Conservation (phyloP, 2,329 filamentous ascomycete genomes). For the Stylonectria norvegica region DNA sequence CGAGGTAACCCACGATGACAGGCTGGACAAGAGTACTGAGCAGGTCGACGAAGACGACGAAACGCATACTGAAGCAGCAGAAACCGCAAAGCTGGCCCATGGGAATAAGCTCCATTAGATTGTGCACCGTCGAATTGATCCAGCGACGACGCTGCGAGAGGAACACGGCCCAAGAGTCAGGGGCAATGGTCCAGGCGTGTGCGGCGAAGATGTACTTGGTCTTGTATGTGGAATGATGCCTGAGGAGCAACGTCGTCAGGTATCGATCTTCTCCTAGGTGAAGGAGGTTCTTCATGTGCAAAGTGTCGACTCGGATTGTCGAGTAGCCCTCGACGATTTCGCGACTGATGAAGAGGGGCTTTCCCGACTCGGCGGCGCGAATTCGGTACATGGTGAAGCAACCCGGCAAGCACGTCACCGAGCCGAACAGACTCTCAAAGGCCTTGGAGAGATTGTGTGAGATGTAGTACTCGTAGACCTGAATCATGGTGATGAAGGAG, state of each 20-base stretch:
- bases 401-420: constrained; percentile 94
- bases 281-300: constrained; percentile 98
- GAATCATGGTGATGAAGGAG: constrained; percentile 97
- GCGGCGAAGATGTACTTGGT: constrained; percentile 94
- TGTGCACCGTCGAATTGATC: constrained; percentile 99
- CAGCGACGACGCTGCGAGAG: constrained; percentile 97
- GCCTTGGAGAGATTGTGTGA: constrained; percentile 96
- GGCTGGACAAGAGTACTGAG: constrained; percentile 90
- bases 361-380: constrained; percentile 87
- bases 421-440: constrained; percentile 95
- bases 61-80: constrained; percentile 99
- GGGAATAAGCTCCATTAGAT: constrained; percentile 91
- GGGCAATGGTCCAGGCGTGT: constrained; percentile 95
- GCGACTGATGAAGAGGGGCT: constrained; percentile 91
- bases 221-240: constrained; percentile 91
- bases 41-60: constrained; percentile 92
- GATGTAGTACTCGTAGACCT: constrained; percentile 99
- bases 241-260: constrained; percentile 88
- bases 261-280: constrained; percentile 98
- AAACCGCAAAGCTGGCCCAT: constrained; percentile 95
- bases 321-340: constrained; percentile 86
- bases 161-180: constrained; percentile 91
- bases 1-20: constrained; percentile 84
- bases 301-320: constrained; percentile 91
- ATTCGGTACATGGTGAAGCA: constrained; percentile 99